phyloP scores from a whole-genome alignment of 225 moss, liverwort and hornwort species.

The Sphagnum tenellum region DNA sequence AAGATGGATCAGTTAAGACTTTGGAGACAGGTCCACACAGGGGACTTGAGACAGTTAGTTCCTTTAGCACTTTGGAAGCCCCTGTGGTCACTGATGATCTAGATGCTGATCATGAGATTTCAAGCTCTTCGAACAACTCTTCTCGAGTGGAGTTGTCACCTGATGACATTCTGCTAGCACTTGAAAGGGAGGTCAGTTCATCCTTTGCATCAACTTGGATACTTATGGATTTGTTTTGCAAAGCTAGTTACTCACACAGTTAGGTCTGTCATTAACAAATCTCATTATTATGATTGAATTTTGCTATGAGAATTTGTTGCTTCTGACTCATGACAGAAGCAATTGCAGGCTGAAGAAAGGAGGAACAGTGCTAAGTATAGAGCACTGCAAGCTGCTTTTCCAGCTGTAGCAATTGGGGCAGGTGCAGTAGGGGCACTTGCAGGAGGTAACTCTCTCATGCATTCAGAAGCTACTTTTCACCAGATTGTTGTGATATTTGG shows the following conservation, averaged over 20 bases:
- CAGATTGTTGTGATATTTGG: too few species aligned
- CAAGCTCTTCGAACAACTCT: neutral
- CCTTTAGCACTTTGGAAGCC: constrained; percentile 11
- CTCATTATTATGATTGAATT: neutral
- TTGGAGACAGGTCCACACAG: constrained; percentile 6
- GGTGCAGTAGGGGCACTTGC: constrained; percentile 70
- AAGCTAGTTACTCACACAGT: too few species aligned
- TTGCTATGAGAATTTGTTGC: neutral
- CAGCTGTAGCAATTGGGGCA: constrained; percentile 80
- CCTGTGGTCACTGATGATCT: neutral
- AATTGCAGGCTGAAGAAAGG: constrained; percentile 42
- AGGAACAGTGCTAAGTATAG: constrained; percentile 35
- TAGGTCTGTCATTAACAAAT: too few species aligned
- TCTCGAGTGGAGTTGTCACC: constrained; percentile 9
- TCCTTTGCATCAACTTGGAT: too few species aligned
- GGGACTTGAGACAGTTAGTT: constrained; percentile 4
- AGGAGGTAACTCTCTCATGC: constrained; percentile 40
- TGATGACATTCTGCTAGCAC: constrained; percentile 21
- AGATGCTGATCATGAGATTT: neutral
- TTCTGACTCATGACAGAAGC: neutral
- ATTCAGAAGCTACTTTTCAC: too few species aligned
- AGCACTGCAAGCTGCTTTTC: constrained; percentile 58
- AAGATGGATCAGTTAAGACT: constrained; percentile 12
- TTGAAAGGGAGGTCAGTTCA: constrained; percentile 25
- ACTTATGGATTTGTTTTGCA: too few species aligned